phyloP scores from a whole-genome alignment of 1,284 basidiomycete species.

The Leccinum subfulvum region DNA sequence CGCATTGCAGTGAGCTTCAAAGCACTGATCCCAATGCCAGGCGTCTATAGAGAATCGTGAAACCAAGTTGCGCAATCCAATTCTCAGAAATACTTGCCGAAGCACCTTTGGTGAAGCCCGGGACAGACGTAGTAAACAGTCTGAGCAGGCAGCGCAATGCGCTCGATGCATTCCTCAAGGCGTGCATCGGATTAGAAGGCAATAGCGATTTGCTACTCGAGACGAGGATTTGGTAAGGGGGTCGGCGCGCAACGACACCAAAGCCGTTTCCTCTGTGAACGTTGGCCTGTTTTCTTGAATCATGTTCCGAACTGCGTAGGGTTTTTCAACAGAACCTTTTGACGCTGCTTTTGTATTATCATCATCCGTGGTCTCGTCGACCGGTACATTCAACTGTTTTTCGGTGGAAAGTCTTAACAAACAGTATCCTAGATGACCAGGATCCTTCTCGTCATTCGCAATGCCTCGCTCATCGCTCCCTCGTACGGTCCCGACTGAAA shows the following conservation, averaged over 20 bases:
- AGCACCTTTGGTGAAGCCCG: conserved; percentile 96
- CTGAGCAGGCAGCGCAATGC: conserved; percentile 93
- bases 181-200: conserved; percentile 86
- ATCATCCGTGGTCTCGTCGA: not conserved
- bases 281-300: not conserved
- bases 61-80: too few relatives aligned
- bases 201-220: conserved; percentile 80
- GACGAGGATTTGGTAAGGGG: conserved; percentile 80
- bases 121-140: conserved; percentile 92
- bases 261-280: not conserved
- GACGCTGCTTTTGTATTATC: not conserved
- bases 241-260: not conserved
- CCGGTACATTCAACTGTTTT: not conserved
- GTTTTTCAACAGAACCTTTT: not conserved
- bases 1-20: too few relatives aligned
- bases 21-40: too few relatives aligned
- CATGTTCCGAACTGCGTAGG: not conserved
- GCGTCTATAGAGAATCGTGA: too few relatives aligned
- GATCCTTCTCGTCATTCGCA: too few relatives aligned
- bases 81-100: conserved; percentile 41
- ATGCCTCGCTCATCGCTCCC: too few relatives aligned
- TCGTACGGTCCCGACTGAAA: too few relatives aligned
- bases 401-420: not conserved
- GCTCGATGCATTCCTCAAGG: conserved; percentile 90
- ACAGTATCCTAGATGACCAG: too few relatives aligned